phyloP scores from a whole-genome alignment of 1,284 basidiomycete species.

The Malassezia equina region DNA sequence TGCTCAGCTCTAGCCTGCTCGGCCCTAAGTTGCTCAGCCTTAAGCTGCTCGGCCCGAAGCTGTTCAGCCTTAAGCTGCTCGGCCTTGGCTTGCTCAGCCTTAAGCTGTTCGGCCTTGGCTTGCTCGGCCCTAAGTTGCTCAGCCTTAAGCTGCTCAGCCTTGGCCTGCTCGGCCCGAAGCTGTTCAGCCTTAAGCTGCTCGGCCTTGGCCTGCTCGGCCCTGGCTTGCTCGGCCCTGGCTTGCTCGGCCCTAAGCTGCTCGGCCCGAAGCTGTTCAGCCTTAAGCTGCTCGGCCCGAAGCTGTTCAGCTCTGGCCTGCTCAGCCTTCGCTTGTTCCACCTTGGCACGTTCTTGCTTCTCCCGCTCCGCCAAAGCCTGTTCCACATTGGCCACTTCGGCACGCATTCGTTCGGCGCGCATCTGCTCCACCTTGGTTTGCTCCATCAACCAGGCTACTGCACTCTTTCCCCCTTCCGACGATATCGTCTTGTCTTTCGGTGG shows the following conservation, averaged over 20 bases:
- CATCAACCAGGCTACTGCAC: neutral
- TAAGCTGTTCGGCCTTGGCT: neutral
- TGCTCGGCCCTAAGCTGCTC: neutral
- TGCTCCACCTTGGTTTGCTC: slow-evolving; percentile 1
- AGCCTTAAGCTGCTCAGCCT: neutral
- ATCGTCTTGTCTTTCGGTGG: neutral
- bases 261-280: neutral
- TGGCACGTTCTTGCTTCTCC: neutral
- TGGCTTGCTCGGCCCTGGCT: neutral
- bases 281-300: neutral
- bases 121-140: neutral
- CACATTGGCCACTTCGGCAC: neutral
- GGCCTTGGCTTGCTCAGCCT: neutral
- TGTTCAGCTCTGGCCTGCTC: neutral
- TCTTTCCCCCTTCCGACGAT: neutral
- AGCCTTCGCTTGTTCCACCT: neutral
- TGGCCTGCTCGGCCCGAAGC: neutral
- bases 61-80: neutral
- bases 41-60: neutral
- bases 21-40: neutral
- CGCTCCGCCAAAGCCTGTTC: neutral
- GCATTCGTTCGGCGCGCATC: neutral
- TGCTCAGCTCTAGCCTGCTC: neutral
- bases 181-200: neutral
- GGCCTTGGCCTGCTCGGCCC: neutral